phyloP scores from a whole-genome alignment of 768 basidiomycete genomes.

The Tricholoma sp. region DNA sequence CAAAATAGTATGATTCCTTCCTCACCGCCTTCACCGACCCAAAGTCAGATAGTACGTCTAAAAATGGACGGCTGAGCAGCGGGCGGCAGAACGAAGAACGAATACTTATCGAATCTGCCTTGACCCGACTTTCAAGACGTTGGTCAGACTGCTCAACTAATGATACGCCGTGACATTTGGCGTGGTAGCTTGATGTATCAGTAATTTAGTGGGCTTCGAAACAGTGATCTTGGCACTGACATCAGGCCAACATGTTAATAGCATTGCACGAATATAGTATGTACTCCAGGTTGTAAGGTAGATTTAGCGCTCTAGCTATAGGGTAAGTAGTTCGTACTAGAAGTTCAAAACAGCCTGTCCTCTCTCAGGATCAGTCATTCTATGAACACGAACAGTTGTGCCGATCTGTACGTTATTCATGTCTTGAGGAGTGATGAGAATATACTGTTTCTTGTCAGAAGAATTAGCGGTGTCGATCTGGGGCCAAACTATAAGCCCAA shows the following conservation, averaged over 20 bases:
- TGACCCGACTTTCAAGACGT: too few species aligned
- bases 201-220: too few species aligned
- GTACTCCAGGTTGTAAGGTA: not conserved
- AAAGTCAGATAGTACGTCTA: too few species aligned
- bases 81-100: too few species aligned
- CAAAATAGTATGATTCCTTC: too few species aligned
- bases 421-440: conserved; percentile 94
- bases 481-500: conserved; percentile 1
- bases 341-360: conserved; percentile 35
- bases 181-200: too few species aligned
- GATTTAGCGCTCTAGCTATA: not conserved
- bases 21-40: too few species aligned
- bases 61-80: too few species aligned
- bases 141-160: too few species aligned
- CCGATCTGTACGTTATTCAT: conserved; percentile 72
- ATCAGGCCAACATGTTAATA: not conserved
- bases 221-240: too few species aligned
- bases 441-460: conserved; percentile 86
- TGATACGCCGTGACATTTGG: too few species aligned
- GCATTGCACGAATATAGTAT: not conserved
- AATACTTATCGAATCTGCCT: too few species aligned
- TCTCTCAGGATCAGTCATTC: conserved; percentile 79
- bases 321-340: not conserved
- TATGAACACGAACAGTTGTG: conserved; percentile 64
- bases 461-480: conserved; percentile 88